Base-by-base conservation (phyloP, 805 yeast genomes). In the Candida alai region DNA sequence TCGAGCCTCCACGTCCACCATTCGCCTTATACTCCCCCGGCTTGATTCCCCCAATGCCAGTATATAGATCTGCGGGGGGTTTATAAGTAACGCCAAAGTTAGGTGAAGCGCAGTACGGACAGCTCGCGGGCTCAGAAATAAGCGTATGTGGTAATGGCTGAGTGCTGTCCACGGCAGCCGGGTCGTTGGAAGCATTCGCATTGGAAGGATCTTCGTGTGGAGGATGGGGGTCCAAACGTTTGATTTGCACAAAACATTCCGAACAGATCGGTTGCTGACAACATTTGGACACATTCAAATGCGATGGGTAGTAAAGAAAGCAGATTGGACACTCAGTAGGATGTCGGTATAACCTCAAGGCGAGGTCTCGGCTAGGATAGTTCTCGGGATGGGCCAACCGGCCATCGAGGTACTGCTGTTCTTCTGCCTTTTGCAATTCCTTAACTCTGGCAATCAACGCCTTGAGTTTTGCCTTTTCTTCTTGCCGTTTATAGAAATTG, bases 171-270 rank as follows among this genome's bases (percentile, higher is more conserved):
- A n/a, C n/a, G n/a, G n/a, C n/a, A n/a, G n/a, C n/a, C n/a, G n/a
- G n/a, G 11, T 35, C 33, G 6, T 40, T 19, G 5, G 18, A 5
- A 62, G 68, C 46, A 18, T 52, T 56, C 21, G 58, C 61, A 30
- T 43, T 42, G 11, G 42, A 43, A 6, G 35, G 40, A 12, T 48
- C 55, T 43, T 81, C 90, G 52, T 87, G 94, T 2, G 96, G 96
- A 21, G 88, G 86, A 60, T 90, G 97, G 0, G 98, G 97, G 8
- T 86, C 95, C 21, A 79, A 63, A 34, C 98, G 73, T 56, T 85
- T 87, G 54, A 90, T 88, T 58, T 90, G 97, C 8, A 90, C 97
- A 72, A 90, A 93, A 54, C 98, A 90, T 60, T 90, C 97, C 2
- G 96, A 74, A 60, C 98, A 93, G 14, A 90, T 88, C 2, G 95